Evolutionary conservation across 1,284 basidiomycete species (phyloP).

Genomic region (Meira miltonrushii): DNA sequence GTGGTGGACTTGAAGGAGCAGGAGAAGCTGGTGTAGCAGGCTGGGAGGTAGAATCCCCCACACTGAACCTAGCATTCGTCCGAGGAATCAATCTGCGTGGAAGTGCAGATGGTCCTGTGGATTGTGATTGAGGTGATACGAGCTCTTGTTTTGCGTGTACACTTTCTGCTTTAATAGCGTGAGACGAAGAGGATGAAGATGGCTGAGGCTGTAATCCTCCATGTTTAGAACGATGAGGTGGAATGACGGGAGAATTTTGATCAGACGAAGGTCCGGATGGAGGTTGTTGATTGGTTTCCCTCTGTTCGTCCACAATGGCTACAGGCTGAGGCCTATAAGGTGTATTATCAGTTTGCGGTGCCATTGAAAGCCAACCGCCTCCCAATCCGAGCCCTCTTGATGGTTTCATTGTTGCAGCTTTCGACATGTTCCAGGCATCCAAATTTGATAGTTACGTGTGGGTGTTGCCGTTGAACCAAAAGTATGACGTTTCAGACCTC

Average conservation of each 20-base stretch:
- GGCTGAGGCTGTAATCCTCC: conserved; percentile 1
- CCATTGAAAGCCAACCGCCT: conserved; percentile 41
- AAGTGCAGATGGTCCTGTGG: conserved; percentile 20
- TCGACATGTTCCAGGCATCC: not conserved
- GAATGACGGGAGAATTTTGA: conserved; percentile 13
- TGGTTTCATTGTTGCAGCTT: not conserved
- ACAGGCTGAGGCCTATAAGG: not conserved
- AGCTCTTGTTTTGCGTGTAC: conserved; percentile 20
- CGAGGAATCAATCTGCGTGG: conserved; percentile 14
- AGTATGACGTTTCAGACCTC: too few species aligned
- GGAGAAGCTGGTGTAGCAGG: conserved; percentile 16
- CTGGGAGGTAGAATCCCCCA: conserved; percentile 26
- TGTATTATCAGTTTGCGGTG: conserved; percentile 19
- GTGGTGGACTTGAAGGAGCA: conserved; percentile 4
- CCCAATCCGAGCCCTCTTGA: conserved; percentile 1
- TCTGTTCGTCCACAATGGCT: too few species aligned
- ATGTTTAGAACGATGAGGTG: conserved; percentile 5
- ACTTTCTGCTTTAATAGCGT: conserved; percentile 4
- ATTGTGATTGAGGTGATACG: conserved; percentile 19
- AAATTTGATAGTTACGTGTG: not conserved
- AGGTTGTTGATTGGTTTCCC: not conserved
- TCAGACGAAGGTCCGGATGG: not conserved
- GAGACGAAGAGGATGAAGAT: not conserved
- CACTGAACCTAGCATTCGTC: conserved; percentile 21
- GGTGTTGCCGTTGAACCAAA: too few species aligned